Evolutionary conservation across 768 basidiomycete species (phyloP).

Genomic region (Neoboletus magnificus): DNA sequence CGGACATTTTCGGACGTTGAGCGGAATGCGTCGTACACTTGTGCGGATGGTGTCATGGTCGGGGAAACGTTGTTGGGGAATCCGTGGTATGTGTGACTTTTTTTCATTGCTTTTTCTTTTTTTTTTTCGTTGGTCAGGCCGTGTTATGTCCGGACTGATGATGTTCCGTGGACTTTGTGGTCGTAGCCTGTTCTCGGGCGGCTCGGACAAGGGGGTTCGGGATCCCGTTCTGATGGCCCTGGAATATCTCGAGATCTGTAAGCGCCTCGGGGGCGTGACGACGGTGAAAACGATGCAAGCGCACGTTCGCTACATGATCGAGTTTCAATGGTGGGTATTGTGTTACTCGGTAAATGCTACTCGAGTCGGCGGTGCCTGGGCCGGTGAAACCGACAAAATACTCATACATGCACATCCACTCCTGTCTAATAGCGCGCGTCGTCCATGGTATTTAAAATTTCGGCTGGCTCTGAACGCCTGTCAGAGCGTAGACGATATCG

Average conservation of each 20-base stretch:
- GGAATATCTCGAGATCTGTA: conserved; percentile 67
- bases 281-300: conserved; percentile 50
- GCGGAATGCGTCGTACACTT: conserved; percentile 51
- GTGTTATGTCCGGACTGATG: not conserved
- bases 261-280: conserved; percentile 47
- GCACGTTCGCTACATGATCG: conserved; percentile 66
- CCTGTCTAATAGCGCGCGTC: conserved; percentile 34
- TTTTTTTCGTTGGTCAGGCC: not conserved
- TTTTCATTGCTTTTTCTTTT: not conserved
- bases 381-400: not conserved
- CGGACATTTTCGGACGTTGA: conserved; percentile 54
- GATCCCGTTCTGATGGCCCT: conserved; percentile 65
- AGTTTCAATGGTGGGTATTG: conserved; percentile 61
- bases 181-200: conserved; percentile 53
- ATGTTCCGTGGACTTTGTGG: not conserved
- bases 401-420: not conserved
- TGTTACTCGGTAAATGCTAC: not conserved
- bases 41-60: conserved; percentile 77
- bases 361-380: not conserved
- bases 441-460: conserved; percentile 57
- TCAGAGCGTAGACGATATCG: conserved; percentile 44
- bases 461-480: conserved; percentile 43
- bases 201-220: conserved; percentile 43
- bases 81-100: conserved; percentile 50
- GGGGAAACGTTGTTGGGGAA: conserved; percentile 75